Percentiles rank a stretch among this genome's conserved stretches.
Conservation (phyloP, 352 stramenopile species). For the Phytophthora fragariae region DNA sequence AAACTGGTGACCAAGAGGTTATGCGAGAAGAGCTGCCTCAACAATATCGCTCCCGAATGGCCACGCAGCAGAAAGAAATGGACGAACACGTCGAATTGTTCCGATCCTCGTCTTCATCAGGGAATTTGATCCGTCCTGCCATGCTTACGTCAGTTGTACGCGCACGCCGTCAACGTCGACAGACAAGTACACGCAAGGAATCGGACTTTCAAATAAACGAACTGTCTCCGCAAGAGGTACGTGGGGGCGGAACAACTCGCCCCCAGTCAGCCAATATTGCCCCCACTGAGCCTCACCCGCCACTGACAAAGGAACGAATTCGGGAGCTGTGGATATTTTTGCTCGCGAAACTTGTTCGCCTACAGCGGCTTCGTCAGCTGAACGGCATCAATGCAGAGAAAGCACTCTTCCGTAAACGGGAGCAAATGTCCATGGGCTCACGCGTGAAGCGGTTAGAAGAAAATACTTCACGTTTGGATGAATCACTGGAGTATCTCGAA, state of each 20-base stretch:
- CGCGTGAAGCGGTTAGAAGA: conserved; percentile 71
- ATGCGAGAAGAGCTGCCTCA: conserved; percentile 21
- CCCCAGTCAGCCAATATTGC: background rate
- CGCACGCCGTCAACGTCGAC: conserved; percentile 45
- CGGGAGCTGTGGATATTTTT: conserved; percentile 54
- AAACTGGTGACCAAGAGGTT: conserved; percentile 5
- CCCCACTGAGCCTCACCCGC: conserved; percentile 18
- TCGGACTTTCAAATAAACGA: conserved; percentile 17
- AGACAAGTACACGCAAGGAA: conserved; percentile 37
- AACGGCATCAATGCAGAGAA: conserved; percentile 59
- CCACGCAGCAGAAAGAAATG: conserved; percentile 39
- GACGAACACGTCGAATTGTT: conserved; percentile 41
- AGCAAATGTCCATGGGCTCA: conserved; percentile 72
- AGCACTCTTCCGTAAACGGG: conserved; percentile 55
- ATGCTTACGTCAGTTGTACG: conserved; percentile 35
- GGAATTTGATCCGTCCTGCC: conserved; percentile 10
- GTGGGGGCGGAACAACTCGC: background rate
- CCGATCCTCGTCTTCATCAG: conserved; percentile 25
- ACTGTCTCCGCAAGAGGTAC: background rate
- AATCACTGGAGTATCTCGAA: conserved; percentile 61
- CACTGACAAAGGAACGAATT: conserved; percentile 51
- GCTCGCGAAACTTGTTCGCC: conserved; percentile 60
- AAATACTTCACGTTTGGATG: conserved; percentile 53
- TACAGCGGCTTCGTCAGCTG: conserved; percentile 63
- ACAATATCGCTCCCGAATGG: conserved; percentile 37